These are phyloP conservation scores for Agarophyton chilense DNA, from an alignment of 23 red algal genomes.

Conservation along the genomic window DNA sequence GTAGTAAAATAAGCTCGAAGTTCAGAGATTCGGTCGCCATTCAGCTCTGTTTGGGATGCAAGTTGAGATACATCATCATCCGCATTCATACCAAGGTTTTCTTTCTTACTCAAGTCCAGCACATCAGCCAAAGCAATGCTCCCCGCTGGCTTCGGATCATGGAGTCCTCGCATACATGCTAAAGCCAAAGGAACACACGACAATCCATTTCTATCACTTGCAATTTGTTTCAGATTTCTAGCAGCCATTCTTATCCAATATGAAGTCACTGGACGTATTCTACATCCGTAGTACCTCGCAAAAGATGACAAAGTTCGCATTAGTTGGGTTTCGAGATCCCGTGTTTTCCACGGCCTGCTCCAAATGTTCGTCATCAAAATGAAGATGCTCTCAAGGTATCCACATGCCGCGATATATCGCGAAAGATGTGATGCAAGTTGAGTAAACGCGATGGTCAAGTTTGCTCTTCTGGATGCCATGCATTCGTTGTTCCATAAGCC, in stretches of 20 bases:
- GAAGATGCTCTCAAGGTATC: slow-evolving; percentile 41
- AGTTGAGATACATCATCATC: slow-evolving; percentile 40
- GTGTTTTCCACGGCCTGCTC: slow-evolving; percentile 9
- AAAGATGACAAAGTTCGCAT: slow-evolving; percentile 35
- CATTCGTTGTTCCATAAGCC: background rate
- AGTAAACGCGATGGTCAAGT: background rate
- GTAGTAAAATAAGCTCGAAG: background rate
- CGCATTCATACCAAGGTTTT: slow-evolving; percentile 24
- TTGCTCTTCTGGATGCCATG: background rate
- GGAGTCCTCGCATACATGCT: slow-evolving; percentile 40
- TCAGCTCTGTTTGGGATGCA: background rate
- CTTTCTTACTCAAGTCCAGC: slow-evolving; percentile 5
- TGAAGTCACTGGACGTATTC: background rate
- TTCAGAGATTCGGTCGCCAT: background rate
- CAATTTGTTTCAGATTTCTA: slow-evolving; percentile 19
- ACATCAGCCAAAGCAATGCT: background rate
- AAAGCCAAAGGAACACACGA: slow-evolving; percentile 39
- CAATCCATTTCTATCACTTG: background rate
- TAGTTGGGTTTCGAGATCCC: background rate
- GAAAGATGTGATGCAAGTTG: slow-evolving; percentile 33
- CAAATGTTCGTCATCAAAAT: slow-evolving; percentile 15
- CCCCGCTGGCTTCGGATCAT: background rate
- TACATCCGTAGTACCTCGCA: background rate
- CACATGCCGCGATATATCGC: slow-evolving; percentile 47
- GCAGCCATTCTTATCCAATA: slow-evolving; percentile 31